These are phyloP conservation scores for Fusarium sp. DNA, from an alignment of 2,329 filamentous ascomycete species.

Conservation along the genomic window DNA sequence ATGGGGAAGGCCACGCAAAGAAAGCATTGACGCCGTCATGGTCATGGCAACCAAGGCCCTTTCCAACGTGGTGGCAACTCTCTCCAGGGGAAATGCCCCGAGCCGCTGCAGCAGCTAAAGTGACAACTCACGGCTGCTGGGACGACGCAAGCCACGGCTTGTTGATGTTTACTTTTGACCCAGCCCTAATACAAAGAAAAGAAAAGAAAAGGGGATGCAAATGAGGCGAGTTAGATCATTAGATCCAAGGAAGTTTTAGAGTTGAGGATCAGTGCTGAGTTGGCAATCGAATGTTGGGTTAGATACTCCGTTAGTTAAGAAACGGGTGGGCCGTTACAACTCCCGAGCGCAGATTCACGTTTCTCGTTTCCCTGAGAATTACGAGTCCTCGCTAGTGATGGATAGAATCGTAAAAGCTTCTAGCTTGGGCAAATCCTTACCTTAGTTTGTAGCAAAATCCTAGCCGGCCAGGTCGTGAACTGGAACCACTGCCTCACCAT, in stretches of 20 bases:
- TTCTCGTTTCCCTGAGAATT: background rate
- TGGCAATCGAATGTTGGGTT: conserved; percentile 24
- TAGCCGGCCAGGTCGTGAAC: conserved; percentile 13
- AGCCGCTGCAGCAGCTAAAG: conserved; percentile 3
- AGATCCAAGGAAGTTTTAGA: conserved; percentile 29
- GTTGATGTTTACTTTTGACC: conserved; percentile 25
- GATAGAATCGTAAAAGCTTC: conserved; percentile 17
- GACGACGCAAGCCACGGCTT: conserved; percentile 11
- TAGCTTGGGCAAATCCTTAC: conserved; percentile 9
- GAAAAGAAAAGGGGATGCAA: background rate
- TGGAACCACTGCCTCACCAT: conserved; percentile 46
- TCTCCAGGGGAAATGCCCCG: conserved; percentile 29
- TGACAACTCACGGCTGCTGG: conserved; percentile 20
- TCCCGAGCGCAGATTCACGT: conserved; percentile 24
- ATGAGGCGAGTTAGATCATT: conserved; percentile 4
- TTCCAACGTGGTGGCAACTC: conserved; percentile 7
- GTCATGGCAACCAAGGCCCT: conserved; percentile 14
- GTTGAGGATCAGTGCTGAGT: conserved; percentile 39
- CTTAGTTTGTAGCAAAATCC: background rate
- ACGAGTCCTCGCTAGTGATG: background rate
- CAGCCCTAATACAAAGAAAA: background rate
- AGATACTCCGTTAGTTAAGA: background rate
- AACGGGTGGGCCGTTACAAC: conserved; percentile 22
- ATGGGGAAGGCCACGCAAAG: background rate
- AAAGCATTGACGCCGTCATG: conserved; percentile 16